Evolutionary conservation across 2,329 filamentous ascomycete species (phyloP).

Genomic region (Trichoderma gracile): DNA sequence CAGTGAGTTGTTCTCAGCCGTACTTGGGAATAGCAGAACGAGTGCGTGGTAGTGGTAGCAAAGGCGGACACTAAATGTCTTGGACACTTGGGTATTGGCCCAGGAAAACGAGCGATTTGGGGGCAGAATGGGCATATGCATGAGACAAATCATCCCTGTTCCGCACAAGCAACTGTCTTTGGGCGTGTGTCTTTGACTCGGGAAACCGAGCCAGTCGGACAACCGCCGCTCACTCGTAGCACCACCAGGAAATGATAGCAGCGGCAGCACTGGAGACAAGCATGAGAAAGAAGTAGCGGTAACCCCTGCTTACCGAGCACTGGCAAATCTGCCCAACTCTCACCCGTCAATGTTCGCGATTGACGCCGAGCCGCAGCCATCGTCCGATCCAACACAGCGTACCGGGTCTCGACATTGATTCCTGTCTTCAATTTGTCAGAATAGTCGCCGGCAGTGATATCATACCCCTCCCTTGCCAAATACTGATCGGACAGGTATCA

Average conservation of each 20-base stretch:
- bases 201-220: slow-evolving; percentile 15
- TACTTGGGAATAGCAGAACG: not conserved
- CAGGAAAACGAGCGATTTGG: slow-evolving; percentile 4
- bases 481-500: not conserved
- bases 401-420: not conserved
- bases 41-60: not conserved
- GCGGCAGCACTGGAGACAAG: not conserved
- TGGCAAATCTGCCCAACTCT: slow-evolving; percentile 2
- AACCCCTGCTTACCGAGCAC: slow-evolving; percentile 1
- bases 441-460: not conserved
- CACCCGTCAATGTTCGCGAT: not conserved
- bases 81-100: not conserved
- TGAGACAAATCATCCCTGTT: slow-evolving; percentile 11
- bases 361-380: slow-evolving; percentile 1
- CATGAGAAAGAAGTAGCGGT: not conserved
- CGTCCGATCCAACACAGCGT: not conserved
- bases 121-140: slow-evolving; percentile 8
- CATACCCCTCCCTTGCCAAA: not conserved
- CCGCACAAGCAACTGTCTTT: not conserved
- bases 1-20: not conserved
- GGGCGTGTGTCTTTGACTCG: slow-evolving; percentile 3
- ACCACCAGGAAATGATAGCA: not conserved
- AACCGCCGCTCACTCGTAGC: slow-evolving; percentile 17
- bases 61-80: slow-evolving; percentile 12
- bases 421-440: not conserved